These are phyloP conservation scores for Symbiotaphrina buchneri DNA, from an alignment of 495 filamentous ascomycete species.

Conservation along the genomic window DNA sequence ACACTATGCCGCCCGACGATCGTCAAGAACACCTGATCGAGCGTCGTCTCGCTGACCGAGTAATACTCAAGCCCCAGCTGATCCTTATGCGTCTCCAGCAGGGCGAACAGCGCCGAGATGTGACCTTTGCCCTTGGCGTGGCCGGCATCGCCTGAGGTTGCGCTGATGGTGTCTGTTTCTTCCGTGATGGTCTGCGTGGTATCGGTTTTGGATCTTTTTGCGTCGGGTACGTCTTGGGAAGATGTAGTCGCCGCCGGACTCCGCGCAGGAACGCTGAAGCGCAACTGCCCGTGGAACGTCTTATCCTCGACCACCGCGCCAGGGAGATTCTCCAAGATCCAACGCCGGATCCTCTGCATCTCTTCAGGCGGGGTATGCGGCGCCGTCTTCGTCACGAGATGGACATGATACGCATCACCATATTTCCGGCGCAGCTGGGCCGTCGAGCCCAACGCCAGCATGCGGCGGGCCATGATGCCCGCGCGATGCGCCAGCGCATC, in stretches of 20 bases:
- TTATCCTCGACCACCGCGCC: conserved; percentile 42
- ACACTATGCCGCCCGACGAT: conserved; percentile 62
- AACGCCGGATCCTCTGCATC: conserved; percentile 34
- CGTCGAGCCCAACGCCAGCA: conserved; percentile 47
- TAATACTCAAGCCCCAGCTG: conserved; percentile 53
- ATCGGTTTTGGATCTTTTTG: background rate
- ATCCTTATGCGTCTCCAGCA: conserved; percentile 44
- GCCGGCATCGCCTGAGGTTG: conserved; percentile 2
- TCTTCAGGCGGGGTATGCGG: conserved; percentile 44
- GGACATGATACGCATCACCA: conserved; percentile 39
- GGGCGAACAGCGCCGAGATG: conserved; percentile 42
- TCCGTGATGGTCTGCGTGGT: background rate
- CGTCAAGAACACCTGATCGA: conserved; percentile 72
- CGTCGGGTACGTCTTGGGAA: background rate
- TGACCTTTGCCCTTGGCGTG: conserved; percentile 7
- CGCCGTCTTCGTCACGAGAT: conserved; percentile 50
- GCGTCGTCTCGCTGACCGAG: conserved; percentile 55
- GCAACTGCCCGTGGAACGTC: conserved; percentile 61
- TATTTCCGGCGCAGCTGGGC: conserved; percentile 32
- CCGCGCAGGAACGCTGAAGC: conserved; percentile 45
- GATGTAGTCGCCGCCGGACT: conserved; percentile 6
- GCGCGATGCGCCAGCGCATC: conserved; percentile 47
- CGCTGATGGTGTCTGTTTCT: conserved; percentile 1
- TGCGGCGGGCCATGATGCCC: conserved; percentile 45
- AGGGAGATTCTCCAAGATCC: conserved; percentile 32